Evolutionary conservation across 1,284 basidiomycete species (phyloP), one percentile per base, ranked within the genome.

Genomic region (Melampsora americana): DNA sequence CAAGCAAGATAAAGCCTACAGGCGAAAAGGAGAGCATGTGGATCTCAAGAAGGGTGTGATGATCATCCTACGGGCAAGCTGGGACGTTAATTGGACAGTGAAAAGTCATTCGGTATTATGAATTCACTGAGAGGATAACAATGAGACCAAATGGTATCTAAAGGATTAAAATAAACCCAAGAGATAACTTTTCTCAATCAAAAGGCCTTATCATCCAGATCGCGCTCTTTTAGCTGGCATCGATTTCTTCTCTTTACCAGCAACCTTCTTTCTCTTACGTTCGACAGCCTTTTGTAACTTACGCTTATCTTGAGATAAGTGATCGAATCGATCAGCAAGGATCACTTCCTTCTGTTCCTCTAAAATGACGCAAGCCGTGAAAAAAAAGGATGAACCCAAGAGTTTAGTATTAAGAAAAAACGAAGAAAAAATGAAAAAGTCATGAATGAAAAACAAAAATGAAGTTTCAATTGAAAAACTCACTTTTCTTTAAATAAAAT

Each of bases 341-440:
- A 67, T 59, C 6, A 74, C 30, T 60, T 74, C 72, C 48, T 74
- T 74, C 39, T 74, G 30, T 14, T 65, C 72, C 72, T 74, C 72
- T 74, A 64, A 39, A 53, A 0, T 42, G 28, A 61, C n/a, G n/a
- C n/a, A n/a, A n/a, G n/a, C n/a, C n/a, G n/a, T n/a, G 18, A 11
- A n/a, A 60, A 1, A n/a, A n/a, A n/a, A n/a, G n/a, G n/a, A n/a
- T n/a, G n/a, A n/a, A n/a, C n/a, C n/a, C n/a, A n/a, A n/a, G n/a
- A n/a, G n/a, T n/a, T n/a, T n/a, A n/a, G n/a, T n/a, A n/a, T n/a
- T n/a, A n/a, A n/a, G n/a, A n/a, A n/a, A n/a, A n/a, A n/a, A 3
- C 35, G 9, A 35, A 35, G 35, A 9, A 35, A 56, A 23, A n/a
- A n/a, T 23, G 30, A 9, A 9, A 6, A 2, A 64, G n/a, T n/a